A percentile compares a stretch with the other conserved stretches of the same genome.
Conservation (phyloP, 1,139 yeast species). For the Saccharomycopsis hybrid region DNA sequence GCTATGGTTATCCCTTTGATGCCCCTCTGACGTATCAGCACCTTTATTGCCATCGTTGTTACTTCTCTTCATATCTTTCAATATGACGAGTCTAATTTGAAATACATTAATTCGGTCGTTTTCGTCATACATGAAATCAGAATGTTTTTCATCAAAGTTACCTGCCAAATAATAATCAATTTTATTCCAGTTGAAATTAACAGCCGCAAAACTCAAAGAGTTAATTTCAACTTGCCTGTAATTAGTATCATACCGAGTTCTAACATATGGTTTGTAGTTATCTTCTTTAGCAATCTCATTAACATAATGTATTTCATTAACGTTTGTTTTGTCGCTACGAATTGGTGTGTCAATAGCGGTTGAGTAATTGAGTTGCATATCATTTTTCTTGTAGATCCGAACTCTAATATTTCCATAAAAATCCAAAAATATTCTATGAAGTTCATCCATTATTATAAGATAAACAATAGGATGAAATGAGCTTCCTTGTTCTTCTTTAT, state of each 20-base stretch:
- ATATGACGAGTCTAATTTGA: conserved; percentile 73
- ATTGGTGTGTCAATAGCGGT: not conserved
- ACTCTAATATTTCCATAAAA: conserved; percentile 15
- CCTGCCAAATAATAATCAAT: conserved; percentile 90
- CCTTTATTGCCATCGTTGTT: conserved; percentile 22
- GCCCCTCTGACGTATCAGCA: not conserved
- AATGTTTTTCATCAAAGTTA: conserved; percentile 50
- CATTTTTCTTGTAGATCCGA: conserved; percentile 9
- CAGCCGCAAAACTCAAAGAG: conserved; percentile 45
- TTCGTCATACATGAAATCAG: conserved; percentile 33
- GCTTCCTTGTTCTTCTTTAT: not conserved
- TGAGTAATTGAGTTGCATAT: too few relatives aligned
- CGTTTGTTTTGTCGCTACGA: not conserved
- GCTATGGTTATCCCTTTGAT: conserved; percentile 1
- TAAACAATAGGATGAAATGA: conserved; percentile 15
- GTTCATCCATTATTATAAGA: conserved; percentile 13
- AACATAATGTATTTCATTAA: conserved; percentile 36
- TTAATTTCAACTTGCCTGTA: conserved; percentile 57
- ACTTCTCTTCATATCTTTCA: conserved; percentile 26
- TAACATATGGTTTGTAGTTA: conserved; percentile 39
- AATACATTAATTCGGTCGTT: conserved; percentile 48
- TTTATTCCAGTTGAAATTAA: conserved; percentile 79
- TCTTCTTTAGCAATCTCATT: conserved; percentile 29
- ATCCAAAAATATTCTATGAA: conserved; percentile 19
- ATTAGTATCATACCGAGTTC: conserved; percentile 70